Conservation (phyloP, 192 early-diverging fungal species). For the Umbelopsis isabellina region DNA sequence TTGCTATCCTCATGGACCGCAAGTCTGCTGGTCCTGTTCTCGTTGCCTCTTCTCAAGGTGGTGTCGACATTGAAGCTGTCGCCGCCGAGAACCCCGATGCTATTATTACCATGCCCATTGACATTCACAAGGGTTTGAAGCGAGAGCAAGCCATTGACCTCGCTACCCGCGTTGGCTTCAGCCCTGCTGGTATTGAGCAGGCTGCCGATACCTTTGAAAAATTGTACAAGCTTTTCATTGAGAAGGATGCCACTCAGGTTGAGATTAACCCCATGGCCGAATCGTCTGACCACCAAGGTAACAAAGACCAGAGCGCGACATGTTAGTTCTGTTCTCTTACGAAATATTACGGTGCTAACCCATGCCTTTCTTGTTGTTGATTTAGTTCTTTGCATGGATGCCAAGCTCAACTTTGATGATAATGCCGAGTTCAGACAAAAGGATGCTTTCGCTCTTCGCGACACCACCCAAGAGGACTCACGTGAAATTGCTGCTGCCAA, state of each 20-base stretch:
- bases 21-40: conserved; percentile 92
- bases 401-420: conserved; percentile 99
- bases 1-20: conserved; percentile 98
- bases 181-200: conserved; percentile 73
- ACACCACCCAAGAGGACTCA: conserved; percentile 94
- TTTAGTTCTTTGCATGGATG: conserved; percentile 83
- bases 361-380: conserved; percentile 1
- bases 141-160: conserved; percentile 74
- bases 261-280: conserved; percentile 99
- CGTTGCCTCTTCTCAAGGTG: conserved; percentile 96
- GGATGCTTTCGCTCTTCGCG: conserved; percentile 86
- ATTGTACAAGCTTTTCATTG: conserved; percentile 95
- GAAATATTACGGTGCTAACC: not conserved
- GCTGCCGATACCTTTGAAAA: conserved; percentile 91
- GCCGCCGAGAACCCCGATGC: conserved; percentile 95
- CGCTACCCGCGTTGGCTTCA: conserved; percentile 90
- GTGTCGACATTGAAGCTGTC: conserved; percentile 97
- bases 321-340: conserved; percentile 6
- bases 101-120: conserved; percentile 89
- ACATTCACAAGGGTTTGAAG: conserved; percentile 84
- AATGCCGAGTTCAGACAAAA: conserved; percentile 98
- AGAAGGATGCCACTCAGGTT: conserved; percentile 97
- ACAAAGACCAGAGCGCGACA: conserved; percentile 10
- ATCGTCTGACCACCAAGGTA: conserved; percentile 81
- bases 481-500: conserved; percentile 97